Base-by-base conservation (phyloP, 306 rosid genomes). In the Acacia acuminata region DNA sequence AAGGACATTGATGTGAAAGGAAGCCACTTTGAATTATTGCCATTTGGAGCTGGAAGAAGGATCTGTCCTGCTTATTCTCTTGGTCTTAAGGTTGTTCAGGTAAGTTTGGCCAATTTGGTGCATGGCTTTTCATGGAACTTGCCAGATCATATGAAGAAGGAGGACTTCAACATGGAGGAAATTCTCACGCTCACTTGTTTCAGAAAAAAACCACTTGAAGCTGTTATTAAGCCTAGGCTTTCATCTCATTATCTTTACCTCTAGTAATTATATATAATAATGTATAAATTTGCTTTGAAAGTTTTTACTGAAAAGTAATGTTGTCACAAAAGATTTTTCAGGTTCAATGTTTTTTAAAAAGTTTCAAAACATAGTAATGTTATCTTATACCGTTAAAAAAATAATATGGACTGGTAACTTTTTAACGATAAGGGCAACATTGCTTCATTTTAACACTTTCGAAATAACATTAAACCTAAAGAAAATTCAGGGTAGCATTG, bases 71-170 rank as follows among this genome's bases (percentile, higher is more conserved):
- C 89, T 20, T 88, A 90, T 72, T 78, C 81, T 77, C 92, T 88
- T 24, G 94, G 87, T 16, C 38, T 87, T 0, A 90, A 77, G 83
- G 90, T 88, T 44, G 84, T 90, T 45, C 86, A 83, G 1, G 22
- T 86, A 44, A 90, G 89, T 51, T 71, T 88, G 72, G 90, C 90
- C 10, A 90, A 90, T 79, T 79, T 90, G 34, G 42, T 85, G 65
- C 94, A 90, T 85, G 92, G 94, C 4, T 90, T 90, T 81, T 69
- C 72, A 1, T 90, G 94, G 94, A 83, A 30, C 25, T 77, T 90
- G 82, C 63, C 92, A 0, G 55, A 8, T 22, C 55, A 68, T n/a
- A 73, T 79, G 88, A 85, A n/a, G n/a, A n/a, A 88, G 78, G 50
- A 82, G 64, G 87, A 77, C 32, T 63, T 88, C 63, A 65, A 88